Conservation (phyloP, 2,329 filamentous ascomycete genomes). For the Rutstroemia sp. region DNA sequence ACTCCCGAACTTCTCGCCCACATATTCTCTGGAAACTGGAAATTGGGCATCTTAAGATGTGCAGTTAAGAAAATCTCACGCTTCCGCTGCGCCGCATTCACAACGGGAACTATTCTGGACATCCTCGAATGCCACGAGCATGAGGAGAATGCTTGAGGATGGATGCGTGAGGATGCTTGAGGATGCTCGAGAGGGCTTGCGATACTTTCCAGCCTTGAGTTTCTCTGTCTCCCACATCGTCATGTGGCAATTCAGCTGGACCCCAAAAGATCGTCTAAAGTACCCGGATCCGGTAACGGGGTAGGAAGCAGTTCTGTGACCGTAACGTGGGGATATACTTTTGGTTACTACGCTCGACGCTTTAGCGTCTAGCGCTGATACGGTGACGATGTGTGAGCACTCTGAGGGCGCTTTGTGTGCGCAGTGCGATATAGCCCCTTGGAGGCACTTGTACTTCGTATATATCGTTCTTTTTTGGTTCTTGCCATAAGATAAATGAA, state of each 20-base stretch:
- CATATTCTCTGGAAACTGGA: background rate
- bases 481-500: background rate
- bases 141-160: background rate
- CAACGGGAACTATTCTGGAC: constrained; percentile 8
- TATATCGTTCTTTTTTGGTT: background rate
- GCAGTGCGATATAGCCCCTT: no score
- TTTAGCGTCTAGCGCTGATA: background rate
- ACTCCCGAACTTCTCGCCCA: background rate
- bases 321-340: constrained; percentile 9
- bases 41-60: constrained; percentile 2
- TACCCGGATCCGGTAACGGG: constrained; percentile 1
- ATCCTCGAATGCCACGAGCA: constrained; percentile 8
- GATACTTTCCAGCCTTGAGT: constrained; percentile 2
- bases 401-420: background rate
- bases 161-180: background rate
- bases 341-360: background rate
- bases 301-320: background rate
- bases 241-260: constrained; percentile 8
- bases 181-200: background rate
- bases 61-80: constrained; percentile 10
- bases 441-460: background rate
- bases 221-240: background rate
- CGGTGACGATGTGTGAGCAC: background rate
- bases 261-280: constrained; percentile 9
- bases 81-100: constrained; percentile 8